Base-by-base conservation (phyloP, 202 grass and related monocot genomes). In the Alloteropsis angusta region DNA sequence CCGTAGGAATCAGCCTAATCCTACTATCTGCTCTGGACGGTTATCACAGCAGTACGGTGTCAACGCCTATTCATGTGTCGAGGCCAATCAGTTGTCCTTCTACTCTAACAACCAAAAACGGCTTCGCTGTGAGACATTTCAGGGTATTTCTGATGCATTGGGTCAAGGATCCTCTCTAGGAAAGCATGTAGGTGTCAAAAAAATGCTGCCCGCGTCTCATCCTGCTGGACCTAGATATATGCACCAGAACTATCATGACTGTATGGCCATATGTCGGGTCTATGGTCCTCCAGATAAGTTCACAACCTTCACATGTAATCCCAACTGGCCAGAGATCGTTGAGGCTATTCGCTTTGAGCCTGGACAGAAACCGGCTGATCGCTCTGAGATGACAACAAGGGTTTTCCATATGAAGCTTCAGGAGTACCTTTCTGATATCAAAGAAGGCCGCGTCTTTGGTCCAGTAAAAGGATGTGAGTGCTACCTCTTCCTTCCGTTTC, bases 231-330 rank as follows among this genome's bases (percentile, higher is more conserved):
- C 18, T 0, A 0, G 55, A 0, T 87, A 74, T 4, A 71, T 82
- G 72, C 14, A 66, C 0, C 66, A 87, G 19, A 87, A 79, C 4
- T 87, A 74, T 3, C 66, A 87, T n/a, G 80, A 79, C 44, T 36
- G 66, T 0, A 53, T 87, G 16, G 80, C 58, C 0, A 68, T 83
- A 0, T 87, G 73, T 12, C 7, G 28, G 0, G 5, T 15, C 0
- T 23, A 23, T 25, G 67, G 86, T 0, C 23, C 35, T 1, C 73
- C 74, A 0, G 43, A 83, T 0, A 22, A 78, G 0, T 82, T 87
- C 7, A 64, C n/a, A 0, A 87, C 73, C 0, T 87, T 83, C 2
- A 88, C 76, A 0, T 76, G 61, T 17, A 84, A 84, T 9, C n/a
- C 50, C 0, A 32, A 58, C 1, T 69, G 80, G 75, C 35, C 48